Conservation (phyloP, 2,329 filamentous ascomycete genomes). For the Fusarium decemcellulare region DNA sequence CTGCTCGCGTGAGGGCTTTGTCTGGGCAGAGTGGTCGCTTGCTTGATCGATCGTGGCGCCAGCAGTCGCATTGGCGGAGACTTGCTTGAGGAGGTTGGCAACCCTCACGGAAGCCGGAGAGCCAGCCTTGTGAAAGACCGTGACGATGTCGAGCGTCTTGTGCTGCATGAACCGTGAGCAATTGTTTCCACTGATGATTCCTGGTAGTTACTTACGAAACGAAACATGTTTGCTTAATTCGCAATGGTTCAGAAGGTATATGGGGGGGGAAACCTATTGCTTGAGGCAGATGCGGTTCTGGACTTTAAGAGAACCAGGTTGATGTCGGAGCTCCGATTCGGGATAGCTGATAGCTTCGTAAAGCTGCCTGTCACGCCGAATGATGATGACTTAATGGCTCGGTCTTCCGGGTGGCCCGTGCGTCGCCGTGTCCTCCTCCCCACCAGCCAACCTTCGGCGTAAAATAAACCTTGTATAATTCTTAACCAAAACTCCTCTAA, state of each 20-base stretch:
- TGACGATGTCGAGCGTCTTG: slow-evolving; percentile 91
- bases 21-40: slow-evolving; percentile 78
- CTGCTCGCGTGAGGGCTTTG: slow-evolving; percentile 68
- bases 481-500: no score
- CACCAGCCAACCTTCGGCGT: slow-evolving; percentile 21
- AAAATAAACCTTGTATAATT: no score
- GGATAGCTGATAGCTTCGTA: slow-evolving; percentile 50
- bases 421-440: slow-evolving; percentile 19
- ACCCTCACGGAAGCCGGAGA: slow-evolving; percentile 80
- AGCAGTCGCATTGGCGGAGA: slow-evolving; percentile 77
- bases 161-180: slow-evolving; percentile 62
- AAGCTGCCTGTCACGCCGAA: slow-evolving; percentile 44
- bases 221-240: slow-evolving; percentile 57
- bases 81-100: slow-evolving; percentile 84
- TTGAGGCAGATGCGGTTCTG: slow-evolving; percentile 12
- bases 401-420: slow-evolving; percentile 40
- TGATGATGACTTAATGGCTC: slow-evolving; percentile 45
- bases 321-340: slow-evolving; percentile 43
- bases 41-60: slow-evolving; percentile 83
- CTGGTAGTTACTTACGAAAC: slow-evolving; percentile 57
- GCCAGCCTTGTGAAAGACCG: slow-evolving; percentile 92
- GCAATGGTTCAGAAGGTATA: background rate
- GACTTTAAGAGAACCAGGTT: slow-evolving; percentile 28
- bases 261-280: slow-evolving; percentile 5
- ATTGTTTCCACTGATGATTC: background rate